Evolutionary conservation across 2,329 filamentous ascomycete genomes (phyloP).

Genomic region (Aspergillus latus): DNA sequence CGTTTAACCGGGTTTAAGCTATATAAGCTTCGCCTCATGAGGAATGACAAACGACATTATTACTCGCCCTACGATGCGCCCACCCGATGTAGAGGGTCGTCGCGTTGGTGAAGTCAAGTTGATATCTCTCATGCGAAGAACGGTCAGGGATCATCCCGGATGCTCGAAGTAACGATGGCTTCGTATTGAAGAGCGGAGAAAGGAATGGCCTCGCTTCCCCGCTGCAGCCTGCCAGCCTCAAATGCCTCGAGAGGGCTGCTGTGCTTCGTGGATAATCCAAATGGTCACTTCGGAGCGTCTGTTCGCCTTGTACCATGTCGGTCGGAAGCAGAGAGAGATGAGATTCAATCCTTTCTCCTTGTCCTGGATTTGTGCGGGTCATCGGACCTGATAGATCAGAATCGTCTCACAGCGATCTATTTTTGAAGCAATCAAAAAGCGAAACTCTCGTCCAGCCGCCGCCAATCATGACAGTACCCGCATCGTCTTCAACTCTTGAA

Average conservation of each 20-base stretch:
- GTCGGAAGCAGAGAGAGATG: not conserved
- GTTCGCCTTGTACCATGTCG: conserved; percentile 5
- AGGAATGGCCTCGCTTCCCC: not conserved
- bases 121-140: conserved; percentile 21
- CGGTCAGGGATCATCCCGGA: conserved; percentile 17
- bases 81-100: not conserved
- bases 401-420: conserved; percentile 8
- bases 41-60: not conserved
- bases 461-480: conserved; percentile 7
- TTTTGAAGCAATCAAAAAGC: conserved; percentile 11
- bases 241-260: conserved; percentile 10
- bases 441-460: conserved; percentile 4
- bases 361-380: conserved; percentile 4
- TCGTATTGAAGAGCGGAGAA: conserved; percentile 8
- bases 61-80: not conserved
- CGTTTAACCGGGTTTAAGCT: not conserved
- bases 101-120: conserved; percentile 7
- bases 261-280: not conserved
- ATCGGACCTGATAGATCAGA: conserved; percentile 16
- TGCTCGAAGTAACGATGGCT: conserved; percentile 6
- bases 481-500: conserved; percentile 1
- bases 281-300: not conserved
- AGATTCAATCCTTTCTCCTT: not conserved
- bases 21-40: not conserved
- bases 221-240: not conserved